Base-by-base conservation (phyloP, 2,329 filamentous ascomycete species). In the Lojkania enalia region DNA sequence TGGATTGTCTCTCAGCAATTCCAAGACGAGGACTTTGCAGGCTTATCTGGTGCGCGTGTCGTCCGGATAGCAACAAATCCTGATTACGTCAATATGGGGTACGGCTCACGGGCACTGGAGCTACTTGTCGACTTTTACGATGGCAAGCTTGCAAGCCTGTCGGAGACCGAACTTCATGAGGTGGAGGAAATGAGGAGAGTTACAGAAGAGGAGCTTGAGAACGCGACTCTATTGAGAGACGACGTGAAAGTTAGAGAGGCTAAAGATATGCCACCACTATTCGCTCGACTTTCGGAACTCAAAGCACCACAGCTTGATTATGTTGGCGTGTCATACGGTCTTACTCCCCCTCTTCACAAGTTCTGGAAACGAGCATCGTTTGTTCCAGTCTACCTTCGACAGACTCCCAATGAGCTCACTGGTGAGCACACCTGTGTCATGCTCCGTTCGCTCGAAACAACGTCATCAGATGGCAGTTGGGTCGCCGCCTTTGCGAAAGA, bases 1-100 rank as follows among this genome's bases (percentile, higher is more conserved):
- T 99, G 94, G 94, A 81, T 97, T 21, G 88, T 99, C 51, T 95
- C 90, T 67, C 91, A 97, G 67, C 94, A 99, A 67, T 99, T 96
- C 75, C 94, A 97, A 65, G 94, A 99, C 60, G 90, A 95, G 55
- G 90, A 96, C 55, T 99, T 99, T 66, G 94, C 92, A 11, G 86
- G 88, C 30, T 79, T 99, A 1, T 97, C 92, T 12, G 95, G 94
- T 44, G 94, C 92, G 23, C 84, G 94, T 49, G 76, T 99, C 35
- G 92, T 99, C 13, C 84, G 94, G 37, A 97, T 99, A 61, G 94
- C 95, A 15, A 96, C 94, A 0, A 95, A 96, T 66, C 94, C 95
- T 0, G 91, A 97, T 56, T 96, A 96, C 59, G 78, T 87, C 40
- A 83, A 80, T 35, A 96, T 95, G 89, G 94, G 95, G 18, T 99